These are phyloP conservation scores for Tolypocladium tundrense DNA, from an alignment of 2,329 filamentous ascomycete species.

Conservation along the genomic window DNA sequence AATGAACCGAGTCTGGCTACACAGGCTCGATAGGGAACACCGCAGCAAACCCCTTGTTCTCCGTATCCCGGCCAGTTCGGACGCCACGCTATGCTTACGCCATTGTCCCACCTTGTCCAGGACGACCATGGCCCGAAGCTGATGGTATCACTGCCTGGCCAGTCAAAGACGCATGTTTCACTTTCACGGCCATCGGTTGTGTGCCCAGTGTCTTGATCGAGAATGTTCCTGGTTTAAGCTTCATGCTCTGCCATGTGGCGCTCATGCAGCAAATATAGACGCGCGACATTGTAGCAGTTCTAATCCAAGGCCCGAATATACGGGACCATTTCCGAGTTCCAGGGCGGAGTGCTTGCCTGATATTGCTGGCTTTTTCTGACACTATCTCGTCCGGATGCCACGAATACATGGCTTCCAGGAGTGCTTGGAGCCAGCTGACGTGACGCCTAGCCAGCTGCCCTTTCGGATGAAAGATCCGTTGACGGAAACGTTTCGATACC, in stretches of 20 bases:
- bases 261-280: not conserved
- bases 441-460: not conserved
- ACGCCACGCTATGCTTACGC: not conserved
- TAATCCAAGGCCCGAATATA: not conserved
- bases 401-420: not conserved
- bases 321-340: not conserved
- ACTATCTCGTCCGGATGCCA: not conserved
- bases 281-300: not conserved
- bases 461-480: not conserved
- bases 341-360: not conserved
- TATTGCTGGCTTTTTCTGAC: not conserved
- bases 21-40: not conserved
- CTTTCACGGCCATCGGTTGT: not conserved
- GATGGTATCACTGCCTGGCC: not conserved
- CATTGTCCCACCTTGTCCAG: not conserved
- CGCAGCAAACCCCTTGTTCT: not conserved
- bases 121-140: not conserved
- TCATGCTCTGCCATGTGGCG: not conserved
- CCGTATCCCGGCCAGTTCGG: not conserved
- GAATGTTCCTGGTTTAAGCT: not conserved
- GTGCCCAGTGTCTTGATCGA: not conserved
- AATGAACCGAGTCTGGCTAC: not conserved
- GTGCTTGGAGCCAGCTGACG: not conserved
- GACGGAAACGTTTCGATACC: not conserved
- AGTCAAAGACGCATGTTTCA: not conserved